Conservation (phyloP, 176 grass and related monocot species). For the Chrysopogon serrulatus region DNA sequence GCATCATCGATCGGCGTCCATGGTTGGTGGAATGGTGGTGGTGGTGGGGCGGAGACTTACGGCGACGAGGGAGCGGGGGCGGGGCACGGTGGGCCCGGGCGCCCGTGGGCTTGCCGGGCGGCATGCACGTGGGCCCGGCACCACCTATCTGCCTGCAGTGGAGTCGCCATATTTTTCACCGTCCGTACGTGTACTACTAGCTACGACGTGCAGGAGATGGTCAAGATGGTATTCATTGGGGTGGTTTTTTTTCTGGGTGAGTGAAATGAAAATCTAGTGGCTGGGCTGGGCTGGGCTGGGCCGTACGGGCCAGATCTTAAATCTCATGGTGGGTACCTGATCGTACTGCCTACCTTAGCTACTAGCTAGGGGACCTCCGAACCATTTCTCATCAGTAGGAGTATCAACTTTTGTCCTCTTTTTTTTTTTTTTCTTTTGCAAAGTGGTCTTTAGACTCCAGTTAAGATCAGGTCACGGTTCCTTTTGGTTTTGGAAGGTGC, state of each 20-base stretch:
- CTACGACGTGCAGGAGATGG: too few relatives aligned
- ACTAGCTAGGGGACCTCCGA: neutral
- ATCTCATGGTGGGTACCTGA: too few relatives aligned
- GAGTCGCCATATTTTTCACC: conserved; percentile 19
- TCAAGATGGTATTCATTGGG: too few relatives aligned
- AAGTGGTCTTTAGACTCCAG: neutral
- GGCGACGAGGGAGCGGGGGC: neutral
- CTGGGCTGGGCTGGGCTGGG: too few relatives aligned
- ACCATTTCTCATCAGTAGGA: too few relatives aligned
- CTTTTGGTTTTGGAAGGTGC: neutral
- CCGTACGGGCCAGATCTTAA: too few relatives aligned
- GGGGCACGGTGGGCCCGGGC: neutral
- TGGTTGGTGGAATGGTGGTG: conserved; percentile 30
- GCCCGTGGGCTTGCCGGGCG: conserved; percentile 52
- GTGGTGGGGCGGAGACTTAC: neutral
- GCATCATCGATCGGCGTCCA: neutral
- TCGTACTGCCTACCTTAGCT: too few relatives aligned
- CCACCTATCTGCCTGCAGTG: neutral
- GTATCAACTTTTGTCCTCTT: neutral
- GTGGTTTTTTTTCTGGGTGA: too few relatives aligned
- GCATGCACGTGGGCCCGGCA: neutral
- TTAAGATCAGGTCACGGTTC: neutral
- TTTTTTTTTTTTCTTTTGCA: neutral
- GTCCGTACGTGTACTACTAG: neutral
- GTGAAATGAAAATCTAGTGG: too few relatives aligned